Base-by-base conservation (phyloP, 2,329 filamentous ascomycete genomes). In the Beauveria asiatica region DNA sequence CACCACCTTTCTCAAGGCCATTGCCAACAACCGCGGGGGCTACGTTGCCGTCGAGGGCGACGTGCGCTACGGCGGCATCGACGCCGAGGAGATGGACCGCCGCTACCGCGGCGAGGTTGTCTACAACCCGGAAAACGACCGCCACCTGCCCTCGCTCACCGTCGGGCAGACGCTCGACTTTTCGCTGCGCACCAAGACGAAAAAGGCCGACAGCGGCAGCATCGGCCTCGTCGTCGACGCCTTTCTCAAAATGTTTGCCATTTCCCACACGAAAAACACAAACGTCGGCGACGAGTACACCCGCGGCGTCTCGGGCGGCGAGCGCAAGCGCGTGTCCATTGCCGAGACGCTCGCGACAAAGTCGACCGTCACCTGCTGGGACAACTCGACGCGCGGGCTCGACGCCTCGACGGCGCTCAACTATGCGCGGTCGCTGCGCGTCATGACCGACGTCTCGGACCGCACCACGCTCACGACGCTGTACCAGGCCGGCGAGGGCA, bases 91-190 rank as follows among this genome's bases (percentile, higher is more conserved):
- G 5, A 83, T 84, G 71, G 73, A 75, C 21, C 77, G 76, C 46
- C 70, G 79, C 53, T 87, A 82, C 62, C 78, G 83, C 23, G 83
- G 83, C 51, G 84, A 84, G 68, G 78, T 88, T 37, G 79, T 89
- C 30, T 92, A 68, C 78, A 83, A 69, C 65, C 83, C 83, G 17
- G 89, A 93, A 70, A 88, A 91, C 65, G 88, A 92, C 67, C 79
- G 83, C 19, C 89, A 93, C 70, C 86, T 92, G 68, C 85, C 89
- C 3, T 80, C 80, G 1, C 76, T 93, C 41, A 91, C 85, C 6
- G 89, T 93, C 0, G 88, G 87, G 80, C 87, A 92, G 71, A 92
- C 89, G 0, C 76, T 93, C 46, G 83, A 82, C 4, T 92, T 93
- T 67, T 87, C 89, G 0, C 75, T 92, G 53, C 82, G 85, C 71